These are phyloP conservation scores for Emergomyces africanus DNA, from an alignment of 2,329 filamentous ascomycete species.

Conservation along the genomic window DNA sequence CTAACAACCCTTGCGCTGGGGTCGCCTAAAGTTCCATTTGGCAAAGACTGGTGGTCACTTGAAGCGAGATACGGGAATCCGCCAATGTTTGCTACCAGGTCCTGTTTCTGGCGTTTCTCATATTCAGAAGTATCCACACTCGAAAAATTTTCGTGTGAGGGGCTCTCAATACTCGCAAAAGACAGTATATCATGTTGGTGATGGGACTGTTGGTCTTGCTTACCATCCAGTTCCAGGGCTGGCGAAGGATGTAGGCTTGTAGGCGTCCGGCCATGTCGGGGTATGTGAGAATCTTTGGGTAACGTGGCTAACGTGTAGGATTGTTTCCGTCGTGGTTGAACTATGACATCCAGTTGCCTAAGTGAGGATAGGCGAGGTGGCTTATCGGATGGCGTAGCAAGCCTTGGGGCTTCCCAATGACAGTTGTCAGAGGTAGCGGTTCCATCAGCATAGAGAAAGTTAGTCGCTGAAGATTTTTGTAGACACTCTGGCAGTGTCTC, in stretches of 20 bases:
- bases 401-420: conserved; percentile 11
- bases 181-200: neutral
- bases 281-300: conserved; percentile 18
- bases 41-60: neutral
- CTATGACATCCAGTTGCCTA: conserved; percentile 3
- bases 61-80: neutral
- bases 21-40: neutral
- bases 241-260: conserved; percentile 16
- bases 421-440: conserved; percentile 20
- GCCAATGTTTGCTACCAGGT: conserved; percentile 1
- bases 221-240: neutral
- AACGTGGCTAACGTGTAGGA: conserved; percentile 17
- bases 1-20: conserved; percentile 2
- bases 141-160: conserved; percentile 10
- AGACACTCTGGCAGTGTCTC: conserved; percentile 15
- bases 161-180: neutral
- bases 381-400: neutral
- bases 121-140: conserved; percentile 11
- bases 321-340: conserved; percentile 7
- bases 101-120: conserved; percentile 1
- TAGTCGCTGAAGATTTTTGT: conserved; percentile 13
- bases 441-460: conserved; percentile 29
- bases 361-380: neutral
- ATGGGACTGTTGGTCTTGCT: neutral
- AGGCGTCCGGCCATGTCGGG: conserved; percentile 13